Evolutionary conservation across 129 eudicot species (phyloP).

Genomic region (Smallanthus sonchifolius): DNA sequence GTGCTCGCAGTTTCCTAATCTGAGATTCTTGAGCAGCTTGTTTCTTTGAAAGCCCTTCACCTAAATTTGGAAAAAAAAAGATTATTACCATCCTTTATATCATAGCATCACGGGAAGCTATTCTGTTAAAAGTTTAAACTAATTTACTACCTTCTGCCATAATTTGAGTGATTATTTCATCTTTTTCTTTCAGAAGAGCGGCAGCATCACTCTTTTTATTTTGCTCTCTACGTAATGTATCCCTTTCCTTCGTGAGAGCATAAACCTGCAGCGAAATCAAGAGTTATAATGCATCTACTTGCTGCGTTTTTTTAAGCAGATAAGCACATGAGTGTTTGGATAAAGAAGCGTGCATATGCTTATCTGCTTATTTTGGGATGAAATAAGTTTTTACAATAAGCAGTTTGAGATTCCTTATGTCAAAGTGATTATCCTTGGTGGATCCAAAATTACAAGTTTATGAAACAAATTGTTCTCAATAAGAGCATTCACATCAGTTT

Average conservation of each 20-base stretch:
- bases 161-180: conserved; percentile 88
- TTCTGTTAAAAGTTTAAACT: not conserved
- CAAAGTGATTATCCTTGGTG: conserved; percentile 3
- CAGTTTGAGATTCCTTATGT: not conserved
- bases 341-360: too few relatives aligned
- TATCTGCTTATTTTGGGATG: not conserved
- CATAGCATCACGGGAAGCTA: not conserved
- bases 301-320: too few relatives aligned
- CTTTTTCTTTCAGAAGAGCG: conserved; percentile 92
- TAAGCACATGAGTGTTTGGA: too few relatives aligned
- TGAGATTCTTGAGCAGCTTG: conserved; percentile 97
- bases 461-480: not conserved
- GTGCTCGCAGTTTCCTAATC: conserved; percentile 87
- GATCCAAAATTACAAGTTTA: not conserved
- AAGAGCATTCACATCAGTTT: too few relatives aligned
- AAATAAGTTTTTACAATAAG: not conserved
- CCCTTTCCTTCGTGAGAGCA: conserved; percentile 93
- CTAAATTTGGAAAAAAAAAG: conserved; percentile 26
- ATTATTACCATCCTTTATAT: not conserved
- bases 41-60: conserved; percentile 92
- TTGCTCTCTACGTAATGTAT: conserved; percentile 92
- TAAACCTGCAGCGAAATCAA: conserved; percentile 50
- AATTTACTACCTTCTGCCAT: conserved; percentile 83
- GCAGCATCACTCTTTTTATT: conserved; percentile 93
- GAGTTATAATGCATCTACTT: not conserved